Evolutionary conservation across 2,329 filamentous ascomycete species (phyloP), one percentile per base, ranked within the genome.

Genomic region (Monosporascus sp.): DNA sequence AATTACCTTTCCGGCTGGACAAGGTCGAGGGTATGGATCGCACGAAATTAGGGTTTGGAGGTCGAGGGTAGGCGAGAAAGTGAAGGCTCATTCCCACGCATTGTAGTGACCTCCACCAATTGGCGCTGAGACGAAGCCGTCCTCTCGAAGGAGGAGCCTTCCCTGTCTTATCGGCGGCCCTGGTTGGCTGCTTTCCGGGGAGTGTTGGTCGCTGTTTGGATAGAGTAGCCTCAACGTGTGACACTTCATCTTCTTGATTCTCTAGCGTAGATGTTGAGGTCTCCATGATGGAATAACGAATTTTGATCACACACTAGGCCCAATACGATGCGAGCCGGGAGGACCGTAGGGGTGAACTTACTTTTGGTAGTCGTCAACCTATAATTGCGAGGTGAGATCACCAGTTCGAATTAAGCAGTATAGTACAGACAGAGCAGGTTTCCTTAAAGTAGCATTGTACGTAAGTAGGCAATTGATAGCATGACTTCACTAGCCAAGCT

Each of bases 41-140:
- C 47, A 74, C 74, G 69, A 89, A 89, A 31, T 75, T 70, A 2
- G 84, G 84, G 34, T 71, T 72, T 1, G 83, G 82, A 6, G 85
- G 83, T 48, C 78, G 75, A 6, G 85, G 84, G 42, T 76, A 71
- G 1, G 84, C 80, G 54, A 85, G 70, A 51, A 77, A 79, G 65
- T 90, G 86, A 39, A 89, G 71, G 54, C 79, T 74, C 84, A 89
- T 88, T 63, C 85, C 86, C 52, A 88, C 77, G 53, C 75, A 76
- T 80, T 88, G 88, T 42, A 89, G 73, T 52, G 79, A 76, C 50
- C 87, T 79, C 84, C 85, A 88, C 65, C 85, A 79, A 27, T 76
- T 70, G 47, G 86, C 86, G 65, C 87, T 80, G 50, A 85, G 60
- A 51, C 79, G 78, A 11, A 89, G 77, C 62, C 82, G 77, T 74